phyloP scores from a whole-genome alignment of 306 rosid species.

The Dryas octopetala region DNA sequence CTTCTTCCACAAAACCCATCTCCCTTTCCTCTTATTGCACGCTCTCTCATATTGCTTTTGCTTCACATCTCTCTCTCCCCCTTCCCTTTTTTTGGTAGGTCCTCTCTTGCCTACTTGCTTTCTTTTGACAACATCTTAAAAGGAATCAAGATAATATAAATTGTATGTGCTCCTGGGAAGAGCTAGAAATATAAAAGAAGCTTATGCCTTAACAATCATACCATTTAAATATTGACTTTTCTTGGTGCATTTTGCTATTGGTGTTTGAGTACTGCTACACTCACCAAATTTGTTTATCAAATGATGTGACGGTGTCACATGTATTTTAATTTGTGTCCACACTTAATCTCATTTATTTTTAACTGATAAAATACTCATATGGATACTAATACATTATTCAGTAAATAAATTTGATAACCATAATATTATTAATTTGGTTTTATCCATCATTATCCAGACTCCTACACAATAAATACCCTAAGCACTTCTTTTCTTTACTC shows the following conservation, averaged over 20 bases:
- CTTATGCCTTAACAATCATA: not conserved
- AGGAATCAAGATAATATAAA: not conserved
- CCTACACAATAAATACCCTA: not conserved
- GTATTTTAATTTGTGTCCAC: too few species aligned
- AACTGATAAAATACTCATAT: too few species aligned
- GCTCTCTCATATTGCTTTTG: conserved; percentile 9
- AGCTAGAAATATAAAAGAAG: too few species aligned
- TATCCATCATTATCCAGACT: not conserved
- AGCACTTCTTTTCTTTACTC: too few species aligned
- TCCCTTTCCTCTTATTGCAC: not conserved
- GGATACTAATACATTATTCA: too few species aligned
- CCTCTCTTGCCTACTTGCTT: conserved; percentile 11
- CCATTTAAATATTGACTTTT: not conserved
- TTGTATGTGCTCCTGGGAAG: too few species aligned
- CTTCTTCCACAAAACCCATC: conserved; percentile 1
- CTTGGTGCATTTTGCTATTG: not conserved
- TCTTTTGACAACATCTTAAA: not conserved
- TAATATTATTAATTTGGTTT: too few species aligned
- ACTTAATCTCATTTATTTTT: too few species aligned
- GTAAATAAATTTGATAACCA: too few species aligned
- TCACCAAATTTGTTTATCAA: too few species aligned
- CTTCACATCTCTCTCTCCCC: not conserved
- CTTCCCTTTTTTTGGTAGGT: conserved; percentile 3
- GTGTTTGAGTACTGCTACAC: not conserved
- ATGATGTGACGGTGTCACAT: too few species aligned